These are phyloP conservation scores for Tulasnella sp. DNA, from an alignment of 768 basidiomycete genomes.

Conservation along the genomic window DNA sequence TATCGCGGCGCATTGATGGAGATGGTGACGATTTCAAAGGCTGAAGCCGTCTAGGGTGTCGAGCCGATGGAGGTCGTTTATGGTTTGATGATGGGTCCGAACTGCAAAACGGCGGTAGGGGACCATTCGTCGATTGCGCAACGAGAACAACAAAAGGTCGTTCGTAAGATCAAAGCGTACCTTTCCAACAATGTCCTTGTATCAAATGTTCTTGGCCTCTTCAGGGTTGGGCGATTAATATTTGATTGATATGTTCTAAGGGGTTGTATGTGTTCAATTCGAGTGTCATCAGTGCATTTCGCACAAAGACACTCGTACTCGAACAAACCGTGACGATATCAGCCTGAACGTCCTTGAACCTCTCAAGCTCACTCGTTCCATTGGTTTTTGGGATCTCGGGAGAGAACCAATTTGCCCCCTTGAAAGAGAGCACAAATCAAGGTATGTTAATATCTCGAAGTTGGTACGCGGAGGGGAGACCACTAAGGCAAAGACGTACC, in stretches of 20 bases:
- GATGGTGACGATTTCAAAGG: constrained; percentile 53
- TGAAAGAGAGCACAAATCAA: neutral
- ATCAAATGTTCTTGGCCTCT: constrained; percentile 46
- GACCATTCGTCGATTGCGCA: too few species aligned
- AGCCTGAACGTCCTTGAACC: too few species aligned
- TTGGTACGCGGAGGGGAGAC: neutral
- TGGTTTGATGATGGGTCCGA: neutral
- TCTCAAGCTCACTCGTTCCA: too few species aligned
- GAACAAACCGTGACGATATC: too few species aligned
- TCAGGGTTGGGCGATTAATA: constrained; percentile 42
- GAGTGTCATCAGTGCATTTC: too few species aligned
- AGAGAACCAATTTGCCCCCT: too few species aligned
- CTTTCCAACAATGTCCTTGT: constrained; percentile 46
- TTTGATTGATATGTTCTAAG: constrained; percentile 47
- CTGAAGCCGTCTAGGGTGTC: constrained; percentile 38
- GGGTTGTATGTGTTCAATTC: constrained; percentile 27
- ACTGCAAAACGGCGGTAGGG: neutral
- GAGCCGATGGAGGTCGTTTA: constrained; percentile 5
- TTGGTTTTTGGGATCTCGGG: too few species aligned
- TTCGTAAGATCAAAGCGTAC: constrained; percentile 41
- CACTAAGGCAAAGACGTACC: constrained; percentile 41
- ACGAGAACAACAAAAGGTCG: too few species aligned
- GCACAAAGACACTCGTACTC: too few species aligned
- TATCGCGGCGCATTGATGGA: constrained; percentile 58
- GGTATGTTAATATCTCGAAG: neutral